A percentile compares a stretch with the other conserved stretches of the same genome.
Evolutionary conservation across 169 alveolate species (phyloP).

Genomic region (Plasmodium vinckei): DNA sequence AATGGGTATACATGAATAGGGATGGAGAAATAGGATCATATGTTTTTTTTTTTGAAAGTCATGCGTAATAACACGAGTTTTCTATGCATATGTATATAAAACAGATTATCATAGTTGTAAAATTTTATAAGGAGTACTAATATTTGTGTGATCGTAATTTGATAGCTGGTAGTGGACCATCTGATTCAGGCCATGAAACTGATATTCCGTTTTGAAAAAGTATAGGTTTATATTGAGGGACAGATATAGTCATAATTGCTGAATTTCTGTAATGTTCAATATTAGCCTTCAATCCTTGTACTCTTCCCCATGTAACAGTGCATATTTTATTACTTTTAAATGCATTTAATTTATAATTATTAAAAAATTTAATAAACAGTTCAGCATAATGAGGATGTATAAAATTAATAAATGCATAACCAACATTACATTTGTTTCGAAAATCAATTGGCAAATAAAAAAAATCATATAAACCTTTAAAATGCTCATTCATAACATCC

Average conservation of each 20-base stretch:
- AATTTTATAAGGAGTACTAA: neutral
- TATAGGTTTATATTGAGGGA: slow-evolving; percentile 79
- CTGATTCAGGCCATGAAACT: slow-evolving; percentile 79
- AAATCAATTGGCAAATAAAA: slow-evolving; percentile 91
- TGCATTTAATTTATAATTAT: slow-evolving; percentile 71
- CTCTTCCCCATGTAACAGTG: slow-evolving; percentile 80
- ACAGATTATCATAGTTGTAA: too few species aligned
- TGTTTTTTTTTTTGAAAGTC: too few species aligned
- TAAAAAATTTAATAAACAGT: slow-evolving; percentile 72
- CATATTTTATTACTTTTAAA: slow-evolving; percentile 79
- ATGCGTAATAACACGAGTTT: neutral
- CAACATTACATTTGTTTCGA: slow-evolving; percentile 89
- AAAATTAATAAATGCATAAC: slow-evolving; percentile 90
- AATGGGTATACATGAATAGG: neutral
- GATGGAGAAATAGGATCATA: too few species aligned
- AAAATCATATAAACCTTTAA: slow-evolving; percentile 86
- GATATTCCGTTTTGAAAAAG: slow-evolving; percentile 78
- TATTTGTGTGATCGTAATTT: slow-evolving; percentile 72
- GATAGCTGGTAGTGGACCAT: slow-evolving; percentile 78
- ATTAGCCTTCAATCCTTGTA: slow-evolving; percentile 79
- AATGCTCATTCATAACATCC: slow-evolving; percentile 82
- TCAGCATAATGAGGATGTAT: slow-evolving; percentile 79
- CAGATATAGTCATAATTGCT: slow-evolving; percentile 79
- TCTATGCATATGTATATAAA: neutral
- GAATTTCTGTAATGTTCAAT: slow-evolving; percentile 80